Evolutionary conservation across 345 rosid genomes (phyloP).

Genomic region (Eucalyptus cladocalyx): DNA sequence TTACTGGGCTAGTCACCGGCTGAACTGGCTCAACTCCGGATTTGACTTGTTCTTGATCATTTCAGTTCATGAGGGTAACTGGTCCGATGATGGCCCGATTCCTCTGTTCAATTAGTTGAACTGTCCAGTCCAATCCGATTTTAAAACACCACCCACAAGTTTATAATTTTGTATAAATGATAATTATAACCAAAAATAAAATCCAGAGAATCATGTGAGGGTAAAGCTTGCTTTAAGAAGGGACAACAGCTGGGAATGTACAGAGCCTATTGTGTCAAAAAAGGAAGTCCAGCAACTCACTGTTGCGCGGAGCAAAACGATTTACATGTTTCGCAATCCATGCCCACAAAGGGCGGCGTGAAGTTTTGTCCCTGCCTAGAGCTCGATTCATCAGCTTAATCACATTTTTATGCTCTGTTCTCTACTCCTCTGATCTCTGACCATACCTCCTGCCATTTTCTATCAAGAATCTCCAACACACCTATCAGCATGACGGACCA

Average conservation of each 20-base stretch:
- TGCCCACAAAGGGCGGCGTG: neutral
- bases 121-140: neutral
- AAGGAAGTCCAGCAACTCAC: neutral
- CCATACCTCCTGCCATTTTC: neutral
- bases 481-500: neutral
- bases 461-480: neutral
- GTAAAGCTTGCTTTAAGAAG: neutral
- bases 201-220: neutral
- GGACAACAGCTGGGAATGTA: neutral
- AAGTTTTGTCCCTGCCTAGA: neutral
- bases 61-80: neutral
- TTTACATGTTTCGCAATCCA: neutral
- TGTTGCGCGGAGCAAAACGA: neutral
- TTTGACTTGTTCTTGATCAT: neutral
- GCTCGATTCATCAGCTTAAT: neutral
- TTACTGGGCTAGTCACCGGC: neutral
- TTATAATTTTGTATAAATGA: neutral
- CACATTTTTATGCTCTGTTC: neutral
- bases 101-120: neutral
- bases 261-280: neutral
- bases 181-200: neutral
- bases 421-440: neutral
- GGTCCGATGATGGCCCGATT: neutral
- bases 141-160: neutral
- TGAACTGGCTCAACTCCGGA: neutral